These are phyloP conservation scores for Mrakia gelida DNA, from an alignment of 768 basidiomycete species.

Conservation along the genomic window DNA sequence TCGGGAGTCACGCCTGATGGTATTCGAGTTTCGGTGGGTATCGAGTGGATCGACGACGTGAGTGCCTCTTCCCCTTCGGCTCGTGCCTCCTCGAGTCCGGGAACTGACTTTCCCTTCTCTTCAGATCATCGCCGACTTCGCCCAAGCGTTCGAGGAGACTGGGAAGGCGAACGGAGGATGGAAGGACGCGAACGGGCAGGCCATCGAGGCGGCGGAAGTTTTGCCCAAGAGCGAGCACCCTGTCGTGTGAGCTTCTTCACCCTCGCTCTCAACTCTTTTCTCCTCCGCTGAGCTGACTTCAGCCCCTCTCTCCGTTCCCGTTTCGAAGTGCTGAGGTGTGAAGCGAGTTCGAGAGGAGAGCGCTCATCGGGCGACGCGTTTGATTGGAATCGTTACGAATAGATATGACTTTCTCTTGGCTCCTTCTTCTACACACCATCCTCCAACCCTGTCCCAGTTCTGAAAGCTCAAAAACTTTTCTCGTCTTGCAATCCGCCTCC, in stretches of 20 bases:
- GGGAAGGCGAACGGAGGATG: neutral
- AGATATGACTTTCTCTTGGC: no score
- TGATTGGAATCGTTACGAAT: no score
- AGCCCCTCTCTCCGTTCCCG: neutral
- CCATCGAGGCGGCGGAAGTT: neutral
- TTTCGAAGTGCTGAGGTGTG: neutral
- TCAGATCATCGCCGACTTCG: slow-evolving; percentile 1
- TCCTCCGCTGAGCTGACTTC: neutral
- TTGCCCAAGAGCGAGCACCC: neutral
- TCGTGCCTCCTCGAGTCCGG: no score
- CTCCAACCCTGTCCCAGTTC: no score
- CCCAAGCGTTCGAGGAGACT: neutral
- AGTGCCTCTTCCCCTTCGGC: no score
- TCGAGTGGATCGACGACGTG: neutral
- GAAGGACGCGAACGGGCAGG: neutral
- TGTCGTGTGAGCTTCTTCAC: neutral
- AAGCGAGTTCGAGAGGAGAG: no score
- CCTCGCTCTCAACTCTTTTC: no score
- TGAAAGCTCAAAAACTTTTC: no score
- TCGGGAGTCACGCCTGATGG: neutral
- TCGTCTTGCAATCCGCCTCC: no score
- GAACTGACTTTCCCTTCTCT: no score
- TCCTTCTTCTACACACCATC: no score
- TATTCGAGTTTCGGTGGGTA: neutral
- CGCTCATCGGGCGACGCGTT: no score